Base-by-base conservation (phyloP, 441 rosid species). In the Erodium chrysanthum region DNA sequence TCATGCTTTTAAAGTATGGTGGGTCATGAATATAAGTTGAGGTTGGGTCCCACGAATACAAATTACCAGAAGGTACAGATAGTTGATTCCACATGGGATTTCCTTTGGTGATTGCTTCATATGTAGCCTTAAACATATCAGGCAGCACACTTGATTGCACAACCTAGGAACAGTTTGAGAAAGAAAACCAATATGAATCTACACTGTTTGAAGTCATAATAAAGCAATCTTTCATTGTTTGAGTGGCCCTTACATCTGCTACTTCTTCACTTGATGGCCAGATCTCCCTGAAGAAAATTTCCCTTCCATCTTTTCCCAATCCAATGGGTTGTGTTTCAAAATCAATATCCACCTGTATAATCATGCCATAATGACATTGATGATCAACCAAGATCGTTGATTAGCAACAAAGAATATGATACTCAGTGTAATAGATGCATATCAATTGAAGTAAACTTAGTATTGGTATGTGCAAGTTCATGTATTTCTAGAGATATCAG, bases 201-300 rank as follows among this genome's bases (percentile, higher is more conserved):
- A 7, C 40, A 11, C 22, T 63, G 63, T 12, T 62, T 15, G 18
- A 71, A 44, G 15, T 75, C 37, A 64, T 27, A 66, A 2, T 15
- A 83, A 54, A 54, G 23, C 7, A 33, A 17, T 9, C 23, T 11
- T 64, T 61, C 44, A 70, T 66, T 20, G 8, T 21, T 18, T 56
- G 11, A 18, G 61, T 56, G 27, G 61, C 61, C 59, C 60, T 80
- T 71, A 90, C 98, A 22, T 82, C 68, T 52, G 91, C 97, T 27
- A 93, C 89, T 86, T 90, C 97, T 21, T 90, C 90, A 69, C 67
- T 90, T 10, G 97, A 81, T 33, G 98, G 98, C 98, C 97, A 93
- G 69, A 93, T 83, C 66, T 93, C 96, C 80, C 88, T 78, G 77
- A 90, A 86, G 80, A 77, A 88, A 68, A 90, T 78, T 61, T 82